Percentiles rank a stretch among this genome's conserved stretches.
These are phyloP conservation scores for Coniochaeta hoffmannii DNA, from an alignment of 2,329 filamentous ascomycete species.

Conservation along the genomic window DNA sequence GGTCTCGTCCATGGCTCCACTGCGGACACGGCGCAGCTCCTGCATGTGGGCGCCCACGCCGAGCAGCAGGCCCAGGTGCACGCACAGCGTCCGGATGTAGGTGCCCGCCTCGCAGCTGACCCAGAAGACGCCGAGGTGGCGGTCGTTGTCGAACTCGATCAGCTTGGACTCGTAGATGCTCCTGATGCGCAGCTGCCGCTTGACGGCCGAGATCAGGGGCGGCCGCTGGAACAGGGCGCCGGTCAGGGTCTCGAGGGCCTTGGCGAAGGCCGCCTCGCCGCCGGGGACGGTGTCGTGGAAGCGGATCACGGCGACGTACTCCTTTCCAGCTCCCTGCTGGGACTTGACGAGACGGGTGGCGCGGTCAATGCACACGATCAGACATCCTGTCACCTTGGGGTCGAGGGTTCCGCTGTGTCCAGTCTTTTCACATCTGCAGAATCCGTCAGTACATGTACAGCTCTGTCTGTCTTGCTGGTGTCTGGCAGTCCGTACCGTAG, in stretches of 20 bases:
- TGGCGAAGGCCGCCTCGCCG: conserved; percentile 85
- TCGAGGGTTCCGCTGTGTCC: conserved; percentile 98
- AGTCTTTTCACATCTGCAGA: conserved; percentile 79
- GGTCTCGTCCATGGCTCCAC: conserved; percentile 89
- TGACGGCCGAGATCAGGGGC: conserved; percentile 95
- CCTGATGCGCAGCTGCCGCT: conserved; percentile 95
- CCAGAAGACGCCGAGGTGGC: conserved; percentile 97
- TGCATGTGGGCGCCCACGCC: conserved; percentile 97
- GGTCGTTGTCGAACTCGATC: conserved; percentile 96
- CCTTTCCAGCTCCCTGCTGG: conserved; percentile 97
- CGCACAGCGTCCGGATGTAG: conserved; percentile 96
- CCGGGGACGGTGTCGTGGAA: conserved; percentile 93
- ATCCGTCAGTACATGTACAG: conserved; percentile 9
- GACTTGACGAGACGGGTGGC: conserved; percentile 97
- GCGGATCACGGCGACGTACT: conserved; percentile 93
- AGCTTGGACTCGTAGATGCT: conserved; percentile 97
- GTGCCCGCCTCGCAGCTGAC: conserved; percentile 98
- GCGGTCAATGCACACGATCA: conserved; percentile 64
- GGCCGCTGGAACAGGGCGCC: conserved; percentile 96
- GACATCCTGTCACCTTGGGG: conserved; percentile 71
- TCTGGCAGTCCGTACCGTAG: conserved; percentile 55
- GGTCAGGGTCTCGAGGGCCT: conserved; percentile 90
- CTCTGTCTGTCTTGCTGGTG: not conserved
- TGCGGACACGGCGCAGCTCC: conserved; percentile 88
- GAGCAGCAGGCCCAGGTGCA: conserved; percentile 71